Conservation (phyloP, 148 eudicot genomes). For the Vaccinium vitisidaea region DNA sequence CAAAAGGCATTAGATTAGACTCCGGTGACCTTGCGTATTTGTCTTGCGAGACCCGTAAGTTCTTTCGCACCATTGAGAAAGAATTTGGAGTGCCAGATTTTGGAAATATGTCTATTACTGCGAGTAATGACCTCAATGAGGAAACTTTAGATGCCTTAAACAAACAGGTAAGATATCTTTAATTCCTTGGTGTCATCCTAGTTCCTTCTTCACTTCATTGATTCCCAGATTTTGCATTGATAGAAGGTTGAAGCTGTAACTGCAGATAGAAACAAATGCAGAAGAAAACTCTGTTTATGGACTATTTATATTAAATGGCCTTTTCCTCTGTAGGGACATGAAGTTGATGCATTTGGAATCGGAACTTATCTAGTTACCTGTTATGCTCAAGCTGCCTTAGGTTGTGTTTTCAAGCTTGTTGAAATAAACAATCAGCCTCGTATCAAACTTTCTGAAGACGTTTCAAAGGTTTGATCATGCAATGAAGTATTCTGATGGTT, state of each 20-base stretch:
- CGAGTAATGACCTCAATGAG: slow-evolving; percentile 97
- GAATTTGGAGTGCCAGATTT: slow-evolving; percentile 72
- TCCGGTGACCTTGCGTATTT: slow-evolving; percentile 96
- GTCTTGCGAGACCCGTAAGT: slow-evolving; percentile 84
- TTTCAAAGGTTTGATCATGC: slow-evolving; percentile 71
- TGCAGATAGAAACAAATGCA: background rate
- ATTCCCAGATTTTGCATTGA: background rate
- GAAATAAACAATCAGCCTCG: slow-evolving; percentile 96
- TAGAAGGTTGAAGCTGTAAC: background rate
- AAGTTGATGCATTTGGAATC: slow-evolving; percentile 90
- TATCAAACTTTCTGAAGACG: slow-evolving; percentile 93
- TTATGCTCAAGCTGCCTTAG: slow-evolving; percentile 96
- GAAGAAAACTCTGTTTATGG: background rate
- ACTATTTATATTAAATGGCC: background rate
- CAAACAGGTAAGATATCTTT: slow-evolving; percentile 63
- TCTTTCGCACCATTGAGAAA: slow-evolving; percentile 69
- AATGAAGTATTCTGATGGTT: slow-evolving; percentile 3
- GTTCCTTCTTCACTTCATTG: background rate
- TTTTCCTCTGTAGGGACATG: slow-evolving; percentile 71
- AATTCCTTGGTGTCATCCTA: background rate
- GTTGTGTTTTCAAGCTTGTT: slow-evolving; percentile 97
- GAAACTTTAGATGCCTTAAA: slow-evolving; percentile 94
- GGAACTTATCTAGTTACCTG: slow-evolving; percentile 97
- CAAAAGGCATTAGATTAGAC: slow-evolving; percentile 89
- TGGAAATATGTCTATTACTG: slow-evolving; percentile 79